Evolutionary conservation across 2,329 filamentous ascomycete species (phyloP).

Genomic region (Fusarium lateritium): DNA sequence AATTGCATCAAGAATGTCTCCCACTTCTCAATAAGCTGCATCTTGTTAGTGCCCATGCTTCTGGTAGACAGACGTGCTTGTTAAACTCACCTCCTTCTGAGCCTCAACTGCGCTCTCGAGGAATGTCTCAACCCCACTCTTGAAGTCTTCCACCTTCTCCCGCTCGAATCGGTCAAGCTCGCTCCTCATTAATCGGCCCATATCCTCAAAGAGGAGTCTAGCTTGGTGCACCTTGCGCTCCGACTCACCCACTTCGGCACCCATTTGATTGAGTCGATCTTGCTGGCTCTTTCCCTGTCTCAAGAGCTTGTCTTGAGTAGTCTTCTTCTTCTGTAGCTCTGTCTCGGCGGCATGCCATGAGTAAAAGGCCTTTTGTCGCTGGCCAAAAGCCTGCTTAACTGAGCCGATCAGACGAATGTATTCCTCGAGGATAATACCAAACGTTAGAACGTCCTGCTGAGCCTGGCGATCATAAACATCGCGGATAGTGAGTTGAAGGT

Average conservation of each 20-base stretch:
- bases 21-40: constrained; percentile 86
- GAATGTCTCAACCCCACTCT: constrained; percentile 97
- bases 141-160: constrained; percentile 99
- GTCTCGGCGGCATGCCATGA: constrained; percentile 93
- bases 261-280: constrained; percentile 92
- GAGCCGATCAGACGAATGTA: constrained; percentile 97
- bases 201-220: constrained; percentile 92
- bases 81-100: constrained; percentile 88
- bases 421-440: constrained; percentile 98
- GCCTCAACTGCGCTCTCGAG: constrained; percentile 97
- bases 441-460: constrained; percentile 94
- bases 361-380: constrained; percentile 96
- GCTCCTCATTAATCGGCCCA: constrained; percentile 91
- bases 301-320: constrained; percentile 93
- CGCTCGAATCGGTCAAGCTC: constrained; percentile 95
- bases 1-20: constrained; percentile 98
- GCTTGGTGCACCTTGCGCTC: constrained; percentile 95
- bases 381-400: constrained; percentile 91
- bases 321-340: constrained; percentile 90
- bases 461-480: constrained; percentile 98
- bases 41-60: constrained; percentile 43
- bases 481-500: constrained; percentile 92
- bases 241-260: constrained; percentile 93
- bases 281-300: constrained; percentile 96
- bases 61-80: neutral